Conservation (phyloP, 257 asterid genomes). For the Knoxia roxburghii region DNA sequence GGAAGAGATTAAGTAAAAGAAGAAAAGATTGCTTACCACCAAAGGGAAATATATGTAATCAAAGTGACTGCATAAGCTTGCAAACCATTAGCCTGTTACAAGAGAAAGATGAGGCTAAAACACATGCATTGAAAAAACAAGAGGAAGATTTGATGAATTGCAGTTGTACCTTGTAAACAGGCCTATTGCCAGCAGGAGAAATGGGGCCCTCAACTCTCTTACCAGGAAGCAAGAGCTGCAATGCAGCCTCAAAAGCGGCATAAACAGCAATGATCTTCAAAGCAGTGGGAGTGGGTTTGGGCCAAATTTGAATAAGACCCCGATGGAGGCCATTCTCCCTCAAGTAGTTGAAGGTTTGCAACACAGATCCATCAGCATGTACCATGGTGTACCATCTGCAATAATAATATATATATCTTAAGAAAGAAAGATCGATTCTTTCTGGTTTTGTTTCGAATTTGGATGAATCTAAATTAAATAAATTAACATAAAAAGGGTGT, state of each 20-base stretch:
- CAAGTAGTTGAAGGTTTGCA: slow-evolving; percentile 60
- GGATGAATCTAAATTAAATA: background rate
- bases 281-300: slow-evolving; percentile 70
- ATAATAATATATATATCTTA: background rate
- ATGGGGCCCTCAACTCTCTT: slow-evolving; percentile 82
- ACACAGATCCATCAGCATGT: slow-evolving; percentile 83
- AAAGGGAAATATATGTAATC: slow-evolving; percentile 65
- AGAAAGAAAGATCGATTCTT: no score
- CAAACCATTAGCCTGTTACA: slow-evolving; percentile 79
- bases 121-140: no score
- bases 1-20: no score
- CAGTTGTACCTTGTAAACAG: slow-evolving; percentile 94
- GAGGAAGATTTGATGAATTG: background rate
- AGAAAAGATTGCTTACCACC: slow-evolving; percentile 57
- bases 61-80: slow-evolving; percentile 74
- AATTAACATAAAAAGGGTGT: no score
- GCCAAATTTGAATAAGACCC: slow-evolving; percentile 72
- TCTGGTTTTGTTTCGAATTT: no score
- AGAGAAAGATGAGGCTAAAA: slow-evolving; percentile 1
- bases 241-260: slow-evolving; percentile 82
- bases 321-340: slow-evolving; percentile 62
- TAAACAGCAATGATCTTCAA: slow-evolving; percentile 71
- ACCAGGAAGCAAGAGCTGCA: slow-evolving; percentile 88
- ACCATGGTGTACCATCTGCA: slow-evolving; percentile 98
- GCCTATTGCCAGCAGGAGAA: slow-evolving; percentile 82